phyloP scores from a whole-genome alignment of 192 early-diverging fungal species.

The Coemansia aciculifera region DNA sequence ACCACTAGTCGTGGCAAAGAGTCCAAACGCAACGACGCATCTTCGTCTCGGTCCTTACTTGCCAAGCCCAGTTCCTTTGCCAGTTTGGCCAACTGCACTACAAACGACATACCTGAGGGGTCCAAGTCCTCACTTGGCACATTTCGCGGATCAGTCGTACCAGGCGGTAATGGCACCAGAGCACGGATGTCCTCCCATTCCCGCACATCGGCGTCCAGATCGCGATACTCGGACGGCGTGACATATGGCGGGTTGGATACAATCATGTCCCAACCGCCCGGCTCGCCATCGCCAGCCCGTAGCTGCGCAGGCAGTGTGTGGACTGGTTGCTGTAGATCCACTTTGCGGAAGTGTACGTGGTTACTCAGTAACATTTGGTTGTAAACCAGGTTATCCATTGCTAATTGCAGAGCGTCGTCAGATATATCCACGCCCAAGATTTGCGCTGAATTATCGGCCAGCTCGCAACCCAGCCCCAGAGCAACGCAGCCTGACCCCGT shows the following conservation, averaged over 20 bases:
- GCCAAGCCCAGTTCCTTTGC: slow-evolving; percentile 18
- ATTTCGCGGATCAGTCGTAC: neutral
- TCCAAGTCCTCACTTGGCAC: slow-evolving; percentile 13
- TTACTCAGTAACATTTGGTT: slow-evolving; percentile 31
- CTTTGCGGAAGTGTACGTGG: slow-evolving; percentile 51
- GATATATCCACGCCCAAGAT: slow-evolving; percentile 71
- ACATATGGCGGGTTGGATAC: slow-evolving; percentile 94
- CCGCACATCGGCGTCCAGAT: slow-evolving; percentile 71
- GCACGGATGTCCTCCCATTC: slow-evolving; percentile 86
- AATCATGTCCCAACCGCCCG: slow-evolving; percentile 65
- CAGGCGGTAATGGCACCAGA: slow-evolving; percentile 53
- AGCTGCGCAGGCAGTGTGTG: slow-evolving; percentile 12
- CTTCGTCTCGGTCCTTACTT: neutral
- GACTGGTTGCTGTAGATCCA: slow-evolving; percentile 49
- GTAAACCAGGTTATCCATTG: slow-evolving; percentile 54
- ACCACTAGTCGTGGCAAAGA: slow-evolving; percentile 69
- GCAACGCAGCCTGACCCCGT: slow-evolving; percentile 86
- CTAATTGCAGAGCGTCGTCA: slow-evolving; percentile 62
- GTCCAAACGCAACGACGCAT: too few relatives aligned
- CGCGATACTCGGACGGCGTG: slow-evolving; percentile 63
- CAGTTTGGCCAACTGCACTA: slow-evolving; percentile 30
- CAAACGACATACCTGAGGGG: slow-evolving; percentile 26
- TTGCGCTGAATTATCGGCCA: slow-evolving; percentile 47
- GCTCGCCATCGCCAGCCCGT: neutral
- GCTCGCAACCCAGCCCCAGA: slow-evolving; percentile 64